Evolutionary conservation across 495 filamentous ascomycete species (phyloP).

Genomic region (Xylaria intraflava): DNA sequence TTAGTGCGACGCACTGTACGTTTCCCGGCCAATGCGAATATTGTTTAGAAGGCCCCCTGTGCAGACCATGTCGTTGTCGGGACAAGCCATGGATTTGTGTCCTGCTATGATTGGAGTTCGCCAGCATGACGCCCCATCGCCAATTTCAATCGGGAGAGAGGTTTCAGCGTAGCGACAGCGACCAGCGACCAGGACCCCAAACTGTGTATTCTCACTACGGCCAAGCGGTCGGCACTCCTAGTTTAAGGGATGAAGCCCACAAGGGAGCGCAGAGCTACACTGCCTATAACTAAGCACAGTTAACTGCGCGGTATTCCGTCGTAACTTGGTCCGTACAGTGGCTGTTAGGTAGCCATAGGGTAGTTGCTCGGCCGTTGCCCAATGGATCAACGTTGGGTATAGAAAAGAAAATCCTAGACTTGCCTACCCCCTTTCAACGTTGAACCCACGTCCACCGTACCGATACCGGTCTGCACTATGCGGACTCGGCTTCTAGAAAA

Average conservation of each 20-base stretch:
- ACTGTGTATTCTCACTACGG: slow-evolving; percentile 11
- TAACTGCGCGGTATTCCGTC: too few relatives aligned
- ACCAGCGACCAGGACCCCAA: slow-evolving; percentile 10
- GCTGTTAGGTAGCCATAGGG: too few relatives aligned
- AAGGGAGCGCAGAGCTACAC: not conserved
- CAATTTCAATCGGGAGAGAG: slow-evolving; percentile 7
- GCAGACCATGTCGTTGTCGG: slow-evolving; percentile 1
- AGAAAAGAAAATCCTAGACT: too few relatives aligned
- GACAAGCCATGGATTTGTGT: slow-evolving; percentile 11
- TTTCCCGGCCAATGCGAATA: slow-evolving; percentile 12
- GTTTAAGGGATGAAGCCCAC: slow-evolving; percentile 1
- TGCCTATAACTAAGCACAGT: too few relatives aligned
- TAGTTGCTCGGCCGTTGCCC: too few relatives aligned
- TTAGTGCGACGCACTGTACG: not conserved
- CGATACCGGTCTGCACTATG: too few relatives aligned
- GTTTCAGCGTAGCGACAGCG: not conserved
- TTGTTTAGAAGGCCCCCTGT: slow-evolving; percentile 4
- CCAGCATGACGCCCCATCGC: slow-evolving; percentile 4
- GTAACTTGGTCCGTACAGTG: too few relatives aligned
- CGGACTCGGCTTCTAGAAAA: too few relatives aligned
- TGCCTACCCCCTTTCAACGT: too few relatives aligned
- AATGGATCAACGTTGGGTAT: too few relatives aligned
- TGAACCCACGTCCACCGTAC: too few relatives aligned
- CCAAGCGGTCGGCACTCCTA: slow-evolving; percentile 9
- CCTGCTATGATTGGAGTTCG: slow-evolving; percentile 8